These are phyloP conservation scores for Vanrija humicola DNA, from an alignment of 1,284 basidiomycete genomes.

Conservation along the genomic window DNA sequence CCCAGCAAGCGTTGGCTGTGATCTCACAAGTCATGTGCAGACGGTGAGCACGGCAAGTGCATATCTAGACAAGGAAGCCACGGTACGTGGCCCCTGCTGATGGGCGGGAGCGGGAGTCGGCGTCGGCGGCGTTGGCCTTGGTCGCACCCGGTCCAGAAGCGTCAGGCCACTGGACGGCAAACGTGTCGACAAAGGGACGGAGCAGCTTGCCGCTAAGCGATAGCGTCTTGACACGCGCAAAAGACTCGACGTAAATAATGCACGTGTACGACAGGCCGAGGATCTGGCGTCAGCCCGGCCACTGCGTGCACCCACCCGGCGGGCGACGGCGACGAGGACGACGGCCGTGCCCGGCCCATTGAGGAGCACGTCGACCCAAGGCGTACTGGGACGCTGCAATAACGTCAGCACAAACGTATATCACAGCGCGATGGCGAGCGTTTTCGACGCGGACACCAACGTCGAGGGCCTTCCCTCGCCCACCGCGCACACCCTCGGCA, in stretches of 20 bases:
- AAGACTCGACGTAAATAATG: conserved; percentile 89
- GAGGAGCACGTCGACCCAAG: conserved; percentile 72
- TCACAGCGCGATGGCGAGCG: conserved; percentile 60
- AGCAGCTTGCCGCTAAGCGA: conserved; percentile 83
- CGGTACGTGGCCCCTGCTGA: conserved; percentile 6
- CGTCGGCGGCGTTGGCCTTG: conserved; percentile 17
- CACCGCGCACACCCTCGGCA: conserved; percentile 80
- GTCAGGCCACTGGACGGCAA: conserved; percentile 81
- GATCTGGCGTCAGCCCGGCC: conserved; percentile 55
- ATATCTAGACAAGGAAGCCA: conserved; percentile 13
- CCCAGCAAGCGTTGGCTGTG: too few species aligned
- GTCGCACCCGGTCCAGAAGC: conserved; percentile 29
- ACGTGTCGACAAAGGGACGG: conserved; percentile 74
- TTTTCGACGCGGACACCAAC: conserved; percentile 60
- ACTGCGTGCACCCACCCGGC: conserved; percentile 58
- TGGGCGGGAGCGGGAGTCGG: background rate
- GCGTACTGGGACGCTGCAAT: conserved; percentile 30
- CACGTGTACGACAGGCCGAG: conserved; percentile 67
- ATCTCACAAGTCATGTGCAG: too few species aligned
- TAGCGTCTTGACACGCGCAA: conserved; percentile 77
- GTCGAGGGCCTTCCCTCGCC: conserved; percentile 70
- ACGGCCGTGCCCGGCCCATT: conserved; percentile 97
- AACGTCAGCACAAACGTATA: conserved; percentile 57
- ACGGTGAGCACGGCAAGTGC: too few species aligned
- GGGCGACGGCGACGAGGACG: conserved; percentile 67